Percentiles rank a stretch among this genome's conserved stretches.
Evolutionary conservation across 352 stramenopile genomes (phyloP).

Genomic region (Phytophthora sansomeana): DNA sequence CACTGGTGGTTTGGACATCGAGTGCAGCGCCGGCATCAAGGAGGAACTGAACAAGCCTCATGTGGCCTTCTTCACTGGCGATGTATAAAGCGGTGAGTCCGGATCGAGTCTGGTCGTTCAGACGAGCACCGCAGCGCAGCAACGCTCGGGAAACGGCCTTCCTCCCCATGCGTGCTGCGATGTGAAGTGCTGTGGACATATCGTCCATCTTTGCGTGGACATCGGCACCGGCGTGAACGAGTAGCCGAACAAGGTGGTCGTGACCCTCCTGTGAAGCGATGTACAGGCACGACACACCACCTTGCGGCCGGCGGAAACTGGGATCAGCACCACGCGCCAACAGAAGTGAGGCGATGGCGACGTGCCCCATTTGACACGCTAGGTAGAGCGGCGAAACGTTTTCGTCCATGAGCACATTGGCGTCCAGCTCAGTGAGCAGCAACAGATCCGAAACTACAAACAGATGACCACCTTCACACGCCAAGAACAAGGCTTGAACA

Average conservation of each 20-base stretch:
- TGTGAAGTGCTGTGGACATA: constrained; percentile 78
- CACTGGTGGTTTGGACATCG: constrained; percentile 60
- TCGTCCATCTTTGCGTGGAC: constrained; percentile 82
- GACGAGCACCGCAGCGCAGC: constrained; percentile 53
- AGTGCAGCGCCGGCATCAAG: constrained; percentile 45
- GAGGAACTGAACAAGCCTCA: constrained; percentile 67
- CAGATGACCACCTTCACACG: constrained; percentile 75
- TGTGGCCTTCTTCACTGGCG: constrained; percentile 84
- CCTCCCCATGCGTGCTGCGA: constrained; percentile 83
- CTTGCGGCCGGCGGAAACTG: constrained; percentile 65
- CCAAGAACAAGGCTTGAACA: constrained; percentile 79
- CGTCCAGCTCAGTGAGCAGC: constrained; percentile 55
- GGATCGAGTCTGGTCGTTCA: constrained; percentile 82
- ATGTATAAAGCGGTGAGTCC: constrained; percentile 85
- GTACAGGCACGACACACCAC: constrained; percentile 82
- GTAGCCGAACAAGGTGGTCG: constrained; percentile 57
- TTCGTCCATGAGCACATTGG: constrained; percentile 81
- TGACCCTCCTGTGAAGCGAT: constrained; percentile 86
- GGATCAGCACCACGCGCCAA: constrained; percentile 65
- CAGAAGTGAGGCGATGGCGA: constrained; percentile 64
- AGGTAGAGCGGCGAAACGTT: constrained; percentile 86
- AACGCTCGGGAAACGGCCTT: constrained; percentile 58
- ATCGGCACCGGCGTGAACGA: constrained; percentile 59
- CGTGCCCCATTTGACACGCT: constrained; percentile 86
- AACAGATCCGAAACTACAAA: constrained; percentile 77